Base-by-base conservation (phyloP, 2,329 filamentous ascomycete species). In the Sporothrix brunneoviolacea region DNA sequence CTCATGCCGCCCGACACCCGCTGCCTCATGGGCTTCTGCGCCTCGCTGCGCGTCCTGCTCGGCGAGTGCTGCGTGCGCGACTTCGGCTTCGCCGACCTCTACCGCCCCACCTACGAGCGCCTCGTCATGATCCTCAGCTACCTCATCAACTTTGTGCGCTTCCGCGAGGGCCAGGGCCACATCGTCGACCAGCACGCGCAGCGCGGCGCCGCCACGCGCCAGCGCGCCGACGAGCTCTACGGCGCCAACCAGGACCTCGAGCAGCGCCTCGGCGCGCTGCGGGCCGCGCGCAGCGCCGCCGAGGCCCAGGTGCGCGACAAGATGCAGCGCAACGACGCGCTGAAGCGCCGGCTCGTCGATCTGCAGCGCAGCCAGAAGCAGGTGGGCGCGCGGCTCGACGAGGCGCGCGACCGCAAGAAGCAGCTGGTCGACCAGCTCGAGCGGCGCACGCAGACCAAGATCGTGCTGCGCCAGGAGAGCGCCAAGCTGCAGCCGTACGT, bases 71-170 rank as follows among this genome's bases (percentile, higher is more conserved):
- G 90, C 41, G 88, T 98, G 59, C 84, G 84, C 55, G 93, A 98
- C 68, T 95, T 98, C 62, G 89, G 86, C 32, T 95, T 97, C 69
- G 83, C 84, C 54, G 93, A 98, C 66, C 74, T 98, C 6, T 91
- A 94, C 65, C 86, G 86, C 65, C 93, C 93, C 15, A 95, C 89
- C 1, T 88, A 94, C 64, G 86, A 88, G 52, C 86, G 93, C 39
- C 78, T 97, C 13, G 86, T 91, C 62, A 95, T 93, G 71, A 94
- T 97, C 62, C 93, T 98, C 66, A 95, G 88, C 57, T 96, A 96
- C 68, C 80, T 97, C 57, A 98, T 98, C 74, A 98, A 98, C 70
- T 98, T 98, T 68, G 91, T 97, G 59, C 84, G 93, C 48, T 98
- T 97, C 70, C 86, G 93, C 60, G 91, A 96, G 70, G 90, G 86